phyloP scores from a whole-genome alignment of 805 yeast genomes.

The Candida krabiensis region DNA sequence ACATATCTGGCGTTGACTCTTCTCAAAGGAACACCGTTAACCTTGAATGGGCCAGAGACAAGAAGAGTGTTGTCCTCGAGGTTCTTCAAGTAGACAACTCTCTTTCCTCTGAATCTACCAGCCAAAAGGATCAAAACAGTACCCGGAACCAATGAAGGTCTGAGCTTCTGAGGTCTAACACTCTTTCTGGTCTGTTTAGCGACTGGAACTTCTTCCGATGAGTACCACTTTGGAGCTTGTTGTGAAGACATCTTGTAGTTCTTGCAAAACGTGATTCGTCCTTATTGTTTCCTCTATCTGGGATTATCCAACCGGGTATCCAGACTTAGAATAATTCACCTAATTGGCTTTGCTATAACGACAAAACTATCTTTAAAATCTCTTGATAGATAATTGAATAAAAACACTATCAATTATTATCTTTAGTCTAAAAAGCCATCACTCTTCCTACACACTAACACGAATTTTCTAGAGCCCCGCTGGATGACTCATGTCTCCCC shows the following conservation, averaged over 20 bases:
- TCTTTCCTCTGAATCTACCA: slow-evolving; percentile 99
- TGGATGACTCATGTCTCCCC: no score
- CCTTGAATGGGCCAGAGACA: slow-evolving; percentile 99
- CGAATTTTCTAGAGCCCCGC: no score
- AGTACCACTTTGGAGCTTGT: slow-evolving; percentile 87
- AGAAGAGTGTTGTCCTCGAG: slow-evolving; percentile 97
- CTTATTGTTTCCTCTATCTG: no score
- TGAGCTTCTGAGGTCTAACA: slow-evolving; percentile 89
- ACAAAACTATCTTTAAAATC: no score
- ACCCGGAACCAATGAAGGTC: slow-evolving; percentile 58
- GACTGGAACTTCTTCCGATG: slow-evolving; percentile 86
- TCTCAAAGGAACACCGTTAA: slow-evolving; percentile 99
- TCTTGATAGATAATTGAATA: no score
- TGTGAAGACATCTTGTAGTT: slow-evolving; percentile 30
- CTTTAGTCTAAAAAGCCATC: no score
- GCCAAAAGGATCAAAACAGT: slow-evolving; percentile 82
- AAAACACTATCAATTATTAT: no score
- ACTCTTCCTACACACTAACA: no score
- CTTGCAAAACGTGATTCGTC: slow-evolving; percentile 2
- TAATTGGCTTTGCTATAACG: no score
- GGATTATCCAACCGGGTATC: no score
- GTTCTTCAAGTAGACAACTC: slow-evolving; percentile 96
- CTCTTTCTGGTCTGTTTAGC: slow-evolving; percentile 90
- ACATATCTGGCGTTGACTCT: slow-evolving; percentile 99
- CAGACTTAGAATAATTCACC: no score